Conservation (phyloP, 371 early-diverging fungal species). For the Apophysomyces sp. region DNA sequence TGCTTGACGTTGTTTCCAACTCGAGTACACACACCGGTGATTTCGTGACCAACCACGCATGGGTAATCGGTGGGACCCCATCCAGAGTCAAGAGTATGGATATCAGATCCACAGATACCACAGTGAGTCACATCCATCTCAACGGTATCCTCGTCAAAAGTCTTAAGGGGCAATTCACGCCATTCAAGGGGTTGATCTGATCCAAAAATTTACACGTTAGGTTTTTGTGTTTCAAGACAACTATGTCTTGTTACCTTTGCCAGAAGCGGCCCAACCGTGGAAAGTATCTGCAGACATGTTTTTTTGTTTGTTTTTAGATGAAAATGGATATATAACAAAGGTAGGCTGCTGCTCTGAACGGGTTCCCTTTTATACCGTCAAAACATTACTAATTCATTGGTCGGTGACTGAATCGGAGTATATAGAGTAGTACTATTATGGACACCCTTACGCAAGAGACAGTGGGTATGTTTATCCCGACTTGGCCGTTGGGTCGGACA, state of each 20-base stretch:
- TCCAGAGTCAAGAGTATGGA: slow-evolving; percentile 52
- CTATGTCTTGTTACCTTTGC: slow-evolving; percentile 14
- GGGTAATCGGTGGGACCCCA: slow-evolving; percentile 12
- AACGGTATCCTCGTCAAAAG: slow-evolving; percentile 41
- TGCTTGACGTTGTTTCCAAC: slow-evolving; percentile 53
- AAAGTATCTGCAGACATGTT: slow-evolving; percentile 18
- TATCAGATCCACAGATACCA: slow-evolving; percentile 50
- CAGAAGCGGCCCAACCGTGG: slow-evolving; percentile 27
- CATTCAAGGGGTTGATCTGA: slow-evolving; percentile 16
- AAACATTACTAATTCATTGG: background rate
- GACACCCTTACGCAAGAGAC: too few species aligned
- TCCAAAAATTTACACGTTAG: background rate
- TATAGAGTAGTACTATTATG: background rate
- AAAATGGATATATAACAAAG: background rate
- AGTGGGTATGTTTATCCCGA: too few species aligned
- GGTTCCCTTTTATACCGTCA: background rate
- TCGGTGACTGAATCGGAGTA: background rate
- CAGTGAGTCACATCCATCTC: slow-evolving; percentile 47
- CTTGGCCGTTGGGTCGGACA: too few species aligned
- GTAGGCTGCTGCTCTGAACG: background rate
- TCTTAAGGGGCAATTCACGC: slow-evolving; percentile 8
- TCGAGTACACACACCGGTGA: slow-evolving; percentile 38
- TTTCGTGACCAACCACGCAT: slow-evolving; percentile 6
- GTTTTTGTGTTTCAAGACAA: background rate
- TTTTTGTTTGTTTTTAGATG: background rate